These are phyloP conservation scores for Metschnikowia colocasiae DNA, from an alignment of 805 yeast species.

Conservation along the genomic window DNA sequence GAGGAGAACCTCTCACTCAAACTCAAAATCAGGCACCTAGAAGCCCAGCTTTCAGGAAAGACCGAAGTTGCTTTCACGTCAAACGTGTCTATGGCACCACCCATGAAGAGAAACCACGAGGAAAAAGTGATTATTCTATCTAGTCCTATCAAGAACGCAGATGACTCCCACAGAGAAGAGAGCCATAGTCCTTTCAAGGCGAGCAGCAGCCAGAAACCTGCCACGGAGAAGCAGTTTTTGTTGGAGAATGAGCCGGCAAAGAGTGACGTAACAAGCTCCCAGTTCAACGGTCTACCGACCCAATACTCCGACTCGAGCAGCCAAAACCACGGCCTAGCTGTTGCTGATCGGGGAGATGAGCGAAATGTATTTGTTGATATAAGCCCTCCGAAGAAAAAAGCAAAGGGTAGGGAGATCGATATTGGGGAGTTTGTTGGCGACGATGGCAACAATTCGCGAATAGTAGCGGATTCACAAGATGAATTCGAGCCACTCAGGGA, in stretches of 20 bases:
- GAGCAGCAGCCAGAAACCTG: not conserved
- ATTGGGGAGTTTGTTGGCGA: slow-evolving; percentile 2
- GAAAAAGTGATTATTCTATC: slow-evolving; percentile 12
- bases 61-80: slow-evolving; percentile 7
- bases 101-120: not conserved
- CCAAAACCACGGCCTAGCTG: slow-evolving; percentile 2
- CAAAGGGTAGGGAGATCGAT: not conserved
- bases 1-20: slow-evolving; percentile 13
- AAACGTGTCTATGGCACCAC: slow-evolving; percentile 6
- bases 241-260: not conserved
- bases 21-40: slow-evolving; percentile 5
- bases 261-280: slow-evolving; percentile 18
- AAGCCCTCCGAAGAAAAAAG: not conserved
- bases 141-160: slow-evolving; percentile 14
- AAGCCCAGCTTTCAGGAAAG: not conserved
- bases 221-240: not conserved
- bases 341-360: not conserved
- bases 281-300: slow-evolving; percentile 20
- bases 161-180: not conserved
- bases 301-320: slow-evolving; percentile 19
- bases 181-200: not conserved
- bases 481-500: slow-evolving; percentile 17
- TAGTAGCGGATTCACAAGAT: slow-evolving; percentile 20
- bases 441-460: not conserved
- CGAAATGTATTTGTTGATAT: slow-evolving; percentile 4